A percentile compares a stretch with the other conserved stretches of the same genome.
Evolutionary conservation across 1,284 basidiomycete species (phyloP).

Genomic region (Cryptococcus wingfieldii): DNA sequence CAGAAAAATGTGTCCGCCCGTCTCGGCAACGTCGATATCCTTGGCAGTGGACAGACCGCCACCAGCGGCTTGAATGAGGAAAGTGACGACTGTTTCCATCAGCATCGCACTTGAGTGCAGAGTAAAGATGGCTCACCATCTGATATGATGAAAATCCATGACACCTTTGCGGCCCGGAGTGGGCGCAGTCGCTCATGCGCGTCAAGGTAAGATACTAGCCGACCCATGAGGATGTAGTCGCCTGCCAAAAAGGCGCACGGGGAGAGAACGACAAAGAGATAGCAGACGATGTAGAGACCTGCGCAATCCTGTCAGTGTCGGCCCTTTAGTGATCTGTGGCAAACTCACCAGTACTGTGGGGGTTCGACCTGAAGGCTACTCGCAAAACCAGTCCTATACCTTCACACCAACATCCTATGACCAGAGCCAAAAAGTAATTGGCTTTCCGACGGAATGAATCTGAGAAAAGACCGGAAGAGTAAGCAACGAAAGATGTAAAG

Average conservation of each 20-base stretch:
- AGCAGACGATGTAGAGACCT: conserved; percentile 56
- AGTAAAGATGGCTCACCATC: conserved; percentile 48
- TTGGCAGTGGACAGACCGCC: conserved; percentile 46
- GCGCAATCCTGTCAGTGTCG: background rate
- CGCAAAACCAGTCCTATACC: conserved; percentile 39
- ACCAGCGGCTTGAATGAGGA: conserved; percentile 59
- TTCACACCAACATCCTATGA: conserved; percentile 60
- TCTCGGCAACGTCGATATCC: conserved; percentile 26
- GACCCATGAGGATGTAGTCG: conserved; percentile 62
- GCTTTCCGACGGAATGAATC: conserved; percentile 51
- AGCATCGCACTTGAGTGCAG: background rate
- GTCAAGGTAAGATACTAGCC: conserved; percentile 56
- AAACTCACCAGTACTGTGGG: conserved; percentile 32
- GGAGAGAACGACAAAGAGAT: conserved; percentile 63
- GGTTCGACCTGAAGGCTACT: conserved; percentile 48
- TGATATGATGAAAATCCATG: conserved; percentile 52
- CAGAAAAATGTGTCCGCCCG: conserved; percentile 57
- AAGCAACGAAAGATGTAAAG: background rate
- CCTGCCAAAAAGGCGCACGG: conserved; percentile 74
- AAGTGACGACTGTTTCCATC: conserved; percentile 57
- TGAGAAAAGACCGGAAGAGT: background rate
- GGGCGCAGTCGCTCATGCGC: conserved; percentile 54
- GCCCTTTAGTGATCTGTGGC: background rate
- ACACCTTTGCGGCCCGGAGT: conserved; percentile 24
- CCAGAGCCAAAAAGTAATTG: conserved; percentile 61